These are phyloP conservation scores for Coniochaeta ligniaria DNA, from an alignment of 2,329 filamentous ascomycete genomes.

Conservation along the genomic window DNA sequence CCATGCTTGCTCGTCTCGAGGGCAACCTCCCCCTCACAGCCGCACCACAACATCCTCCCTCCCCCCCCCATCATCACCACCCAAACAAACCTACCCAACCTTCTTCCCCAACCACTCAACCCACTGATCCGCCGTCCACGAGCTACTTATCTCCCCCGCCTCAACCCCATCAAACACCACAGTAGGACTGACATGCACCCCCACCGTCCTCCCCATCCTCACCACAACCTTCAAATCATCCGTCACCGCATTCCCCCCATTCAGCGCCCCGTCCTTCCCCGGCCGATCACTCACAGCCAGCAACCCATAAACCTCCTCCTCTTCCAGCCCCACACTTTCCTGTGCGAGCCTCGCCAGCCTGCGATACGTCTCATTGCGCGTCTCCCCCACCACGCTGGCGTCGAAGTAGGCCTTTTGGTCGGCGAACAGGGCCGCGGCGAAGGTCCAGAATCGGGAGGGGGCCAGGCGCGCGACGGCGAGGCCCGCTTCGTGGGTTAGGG, in stretches of 20 bases:
- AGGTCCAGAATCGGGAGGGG: slow-evolving; percentile 72
- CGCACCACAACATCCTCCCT: background rate
- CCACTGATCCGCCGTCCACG: slow-evolving; percentile 78
- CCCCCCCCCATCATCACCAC: background rate
- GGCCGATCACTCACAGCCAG: slow-evolving; percentile 64
- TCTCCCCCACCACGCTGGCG: slow-evolving; percentile 74
- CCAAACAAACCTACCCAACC: slow-evolving; percentile 15
- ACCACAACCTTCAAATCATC: slow-evolving; percentile 78
- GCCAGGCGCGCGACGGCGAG: slow-evolving; percentile 68
- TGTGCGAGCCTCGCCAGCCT: slow-evolving; percentile 69
- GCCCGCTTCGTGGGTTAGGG: slow-evolving; percentile 73
- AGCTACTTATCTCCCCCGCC: slow-evolving; percentile 68
- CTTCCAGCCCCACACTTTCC: slow-evolving; percentile 59
- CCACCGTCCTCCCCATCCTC: slow-evolving; percentile 70
- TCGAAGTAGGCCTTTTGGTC: slow-evolving; percentile 78
- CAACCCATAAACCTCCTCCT: slow-evolving; percentile 60
- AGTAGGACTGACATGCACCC: slow-evolving; percentile 87
- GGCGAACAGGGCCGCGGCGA: slow-evolving; percentile 58
- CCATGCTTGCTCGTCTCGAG: background rate
- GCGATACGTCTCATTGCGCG: slow-evolving; percentile 75
- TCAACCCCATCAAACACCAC: slow-evolving; percentile 84
- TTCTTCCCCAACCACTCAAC: slow-evolving; percentile 67
- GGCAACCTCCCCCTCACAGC: too few species aligned
- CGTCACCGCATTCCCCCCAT: slow-evolving; percentile 75
- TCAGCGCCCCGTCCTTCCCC: slow-evolving; percentile 60